Percentiles rank a stretch among this genome's conserved stretches.
Conservation (phyloP, 2,329 filamentous ascomycete species). For the Erysiphe pisi region DNA sequence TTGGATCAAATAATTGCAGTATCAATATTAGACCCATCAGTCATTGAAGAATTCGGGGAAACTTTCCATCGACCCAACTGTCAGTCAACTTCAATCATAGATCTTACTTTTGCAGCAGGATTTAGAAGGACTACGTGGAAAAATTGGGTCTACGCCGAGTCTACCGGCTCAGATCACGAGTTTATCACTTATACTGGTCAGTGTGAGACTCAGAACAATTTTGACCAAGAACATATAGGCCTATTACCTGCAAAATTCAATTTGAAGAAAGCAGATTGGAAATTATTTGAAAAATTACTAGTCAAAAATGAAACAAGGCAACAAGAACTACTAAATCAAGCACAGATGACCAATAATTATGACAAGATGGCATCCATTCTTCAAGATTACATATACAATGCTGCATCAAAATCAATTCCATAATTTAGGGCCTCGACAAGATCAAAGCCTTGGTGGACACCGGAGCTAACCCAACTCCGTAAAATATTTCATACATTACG, state of each 20-base stretch:
- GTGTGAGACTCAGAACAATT: background rate
- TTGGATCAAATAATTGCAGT: background rate
- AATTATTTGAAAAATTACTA: background rate
- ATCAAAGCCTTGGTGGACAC: background rate
- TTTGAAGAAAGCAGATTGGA: slow-evolving; percentile 11
- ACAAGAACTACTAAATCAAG: background rate
- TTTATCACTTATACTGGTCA: background rate
- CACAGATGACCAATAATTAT: background rate
- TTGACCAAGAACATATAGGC: background rate
- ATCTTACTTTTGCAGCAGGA: background rate
- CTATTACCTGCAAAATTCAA: background rate
- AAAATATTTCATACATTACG: background rate
- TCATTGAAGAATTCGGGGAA: background rate
- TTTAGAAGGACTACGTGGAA: background rate
- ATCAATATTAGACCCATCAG: background rate
- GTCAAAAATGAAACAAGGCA: background rate
- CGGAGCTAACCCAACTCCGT: background rate
- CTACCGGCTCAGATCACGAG: background rate
- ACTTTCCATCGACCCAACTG: background rate
- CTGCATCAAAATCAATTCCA: background rate
- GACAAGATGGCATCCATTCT: background rate
- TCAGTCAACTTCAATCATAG: background rate
- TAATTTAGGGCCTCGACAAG: background rate
- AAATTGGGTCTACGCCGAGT: background rate
- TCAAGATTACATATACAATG: background rate